A percentile compares a stretch with the other conserved stretches of the same genome.
Evolutionary conservation across 2,329 filamentous ascomycete genomes (phyloP).

Genomic region (Aspergillus tubingensis): DNA sequence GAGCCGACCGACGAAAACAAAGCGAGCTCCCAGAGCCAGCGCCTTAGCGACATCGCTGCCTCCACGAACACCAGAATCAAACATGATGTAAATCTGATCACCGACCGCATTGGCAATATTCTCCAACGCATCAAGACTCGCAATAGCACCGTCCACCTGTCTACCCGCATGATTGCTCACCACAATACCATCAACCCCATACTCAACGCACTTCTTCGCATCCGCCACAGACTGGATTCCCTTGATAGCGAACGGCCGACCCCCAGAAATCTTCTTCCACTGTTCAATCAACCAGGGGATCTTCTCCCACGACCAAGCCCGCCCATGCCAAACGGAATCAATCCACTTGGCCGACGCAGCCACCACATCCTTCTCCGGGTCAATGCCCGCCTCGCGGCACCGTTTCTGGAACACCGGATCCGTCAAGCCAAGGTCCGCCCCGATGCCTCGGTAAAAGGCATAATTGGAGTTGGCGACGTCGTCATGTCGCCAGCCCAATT

Average conservation of each 20-base stretch:
- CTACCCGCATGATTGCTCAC: constrained; percentile 71
- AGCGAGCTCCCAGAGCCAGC: constrained; percentile 62
- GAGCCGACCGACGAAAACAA: constrained; percentile 62
- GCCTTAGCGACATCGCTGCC: constrained; percentile 63
- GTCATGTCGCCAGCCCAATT: constrained; percentile 63
- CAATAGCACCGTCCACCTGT: constrained; percentile 63
- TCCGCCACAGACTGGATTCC: constrained; percentile 70
- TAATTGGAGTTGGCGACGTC: constrained; percentile 61
- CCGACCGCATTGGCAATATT: constrained; percentile 58
- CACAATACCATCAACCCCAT: constrained; percentile 67
- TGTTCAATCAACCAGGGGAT: constrained; percentile 64
- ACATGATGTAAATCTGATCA: constrained; percentile 58
- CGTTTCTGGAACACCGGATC: constrained; percentile 62
- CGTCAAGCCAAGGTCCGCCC: constrained; percentile 57
- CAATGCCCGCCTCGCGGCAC: constrained; percentile 55
- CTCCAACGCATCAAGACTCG: constrained; percentile 61
- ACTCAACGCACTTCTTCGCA: constrained; percentile 60
- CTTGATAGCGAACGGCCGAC: constrained; percentile 65
- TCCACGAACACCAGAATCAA: constrained; percentile 60
- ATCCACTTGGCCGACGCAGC: constrained; percentile 64
- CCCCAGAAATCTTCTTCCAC: constrained; percentile 56
- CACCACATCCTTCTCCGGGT: constrained; percentile 54
- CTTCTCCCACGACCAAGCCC: constrained; percentile 66
- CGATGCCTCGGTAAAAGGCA: constrained; percentile 63
- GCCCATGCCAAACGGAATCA: constrained; percentile 65